Evolutionary conservation across 768 basidiomycete species (phyloP).

Genomic region (Calocybe indica): DNA sequence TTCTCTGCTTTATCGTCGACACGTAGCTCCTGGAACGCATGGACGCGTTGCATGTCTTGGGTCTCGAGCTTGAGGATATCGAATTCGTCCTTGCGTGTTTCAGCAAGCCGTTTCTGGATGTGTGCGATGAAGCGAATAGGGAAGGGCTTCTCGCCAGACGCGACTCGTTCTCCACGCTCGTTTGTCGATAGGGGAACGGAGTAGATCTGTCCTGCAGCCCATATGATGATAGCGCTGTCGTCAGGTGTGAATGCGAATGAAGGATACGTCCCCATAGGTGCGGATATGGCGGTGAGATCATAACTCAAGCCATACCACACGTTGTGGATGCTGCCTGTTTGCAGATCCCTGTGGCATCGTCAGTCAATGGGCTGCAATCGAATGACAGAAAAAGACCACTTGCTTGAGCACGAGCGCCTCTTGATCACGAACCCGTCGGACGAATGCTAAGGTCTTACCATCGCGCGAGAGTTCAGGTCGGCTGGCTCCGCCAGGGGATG

Average conservation of each 20-base stretch:
- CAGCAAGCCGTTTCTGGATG: constrained; percentile 58
- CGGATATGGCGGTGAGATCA: constrained; percentile 56
- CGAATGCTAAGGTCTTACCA: constrained; percentile 65
- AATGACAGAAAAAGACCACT: constrained; percentile 11
- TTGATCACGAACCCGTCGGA: constrained; percentile 67
- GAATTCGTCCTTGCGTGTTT: constrained; percentile 44
- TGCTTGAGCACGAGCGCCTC: constrained; percentile 70
- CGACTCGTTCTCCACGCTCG: constrained; percentile 44
- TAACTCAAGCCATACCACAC: constrained; percentile 67
- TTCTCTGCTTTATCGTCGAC: constrained; percentile 47
- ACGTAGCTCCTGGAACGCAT: constrained; percentile 56
- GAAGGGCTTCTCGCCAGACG: constrained; percentile 29
- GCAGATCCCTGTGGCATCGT: constrained; percentile 45
- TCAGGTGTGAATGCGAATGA: constrained; percentile 64
- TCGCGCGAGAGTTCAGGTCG: constrained; percentile 68
- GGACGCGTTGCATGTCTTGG: constrained; percentile 45
- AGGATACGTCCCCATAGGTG: constrained; percentile 79
- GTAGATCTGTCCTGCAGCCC: constrained; percentile 70
- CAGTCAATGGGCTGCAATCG: neutral
- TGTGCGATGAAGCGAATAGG: constrained; percentile 56
- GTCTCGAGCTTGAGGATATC: constrained; percentile 53
- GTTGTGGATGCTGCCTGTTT: constrained; percentile 58
- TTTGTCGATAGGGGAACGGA: constrained; percentile 53
- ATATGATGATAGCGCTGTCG: constrained; percentile 59
- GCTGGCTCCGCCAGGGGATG: constrained; percentile 67